Conservation (phyloP, 2,329 filamentous ascomycete species). For the Neonectria ditissima region DNA sequence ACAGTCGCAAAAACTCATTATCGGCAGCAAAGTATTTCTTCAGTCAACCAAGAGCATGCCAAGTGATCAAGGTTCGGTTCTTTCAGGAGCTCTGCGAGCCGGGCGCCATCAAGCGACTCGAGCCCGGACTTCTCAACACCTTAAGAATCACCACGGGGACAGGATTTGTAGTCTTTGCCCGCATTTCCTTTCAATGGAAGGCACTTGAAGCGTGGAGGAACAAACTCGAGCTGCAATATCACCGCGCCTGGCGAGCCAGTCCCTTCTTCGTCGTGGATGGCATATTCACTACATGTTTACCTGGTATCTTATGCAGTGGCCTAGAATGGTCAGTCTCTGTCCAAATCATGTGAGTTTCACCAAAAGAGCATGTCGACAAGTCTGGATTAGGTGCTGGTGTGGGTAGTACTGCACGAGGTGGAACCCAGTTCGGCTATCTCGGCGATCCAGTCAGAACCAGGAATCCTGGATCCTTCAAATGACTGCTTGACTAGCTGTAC, state of each 20-base stretch:
- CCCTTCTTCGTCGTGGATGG: constrained; percentile 28
- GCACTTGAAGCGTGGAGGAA: neutral
- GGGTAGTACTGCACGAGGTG: no score
- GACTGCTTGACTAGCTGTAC: no score
- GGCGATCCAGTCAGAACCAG: no score
- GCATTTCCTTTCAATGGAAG: constrained; percentile 17
- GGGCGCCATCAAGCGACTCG: constrained; percentile 18
- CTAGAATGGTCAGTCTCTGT: no score
- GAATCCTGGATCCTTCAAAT: no score
- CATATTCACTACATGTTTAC: constrained; percentile 10
- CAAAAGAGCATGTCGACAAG: no score
- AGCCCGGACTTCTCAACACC: constrained; percentile 13
- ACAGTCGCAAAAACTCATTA: constrained; percentile 25
- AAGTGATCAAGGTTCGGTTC: constrained; percentile 20
- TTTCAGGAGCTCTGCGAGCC: constrained; percentile 14
- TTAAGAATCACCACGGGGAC: constrained; percentile 5
- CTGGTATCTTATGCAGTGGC: neutral
- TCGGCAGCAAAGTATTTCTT: no score
- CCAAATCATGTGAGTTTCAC: no score
- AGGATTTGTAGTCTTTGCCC: constrained; percentile 8
- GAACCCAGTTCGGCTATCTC: no score
- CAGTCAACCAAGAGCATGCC: constrained; percentile 17
- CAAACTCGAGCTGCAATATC: neutral
- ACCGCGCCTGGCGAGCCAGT: neutral
- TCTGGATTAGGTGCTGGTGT: no score